Base-by-base conservation (phyloP, 768 basidiomycete genomes). In the Albatrellus ellisii region DNA sequence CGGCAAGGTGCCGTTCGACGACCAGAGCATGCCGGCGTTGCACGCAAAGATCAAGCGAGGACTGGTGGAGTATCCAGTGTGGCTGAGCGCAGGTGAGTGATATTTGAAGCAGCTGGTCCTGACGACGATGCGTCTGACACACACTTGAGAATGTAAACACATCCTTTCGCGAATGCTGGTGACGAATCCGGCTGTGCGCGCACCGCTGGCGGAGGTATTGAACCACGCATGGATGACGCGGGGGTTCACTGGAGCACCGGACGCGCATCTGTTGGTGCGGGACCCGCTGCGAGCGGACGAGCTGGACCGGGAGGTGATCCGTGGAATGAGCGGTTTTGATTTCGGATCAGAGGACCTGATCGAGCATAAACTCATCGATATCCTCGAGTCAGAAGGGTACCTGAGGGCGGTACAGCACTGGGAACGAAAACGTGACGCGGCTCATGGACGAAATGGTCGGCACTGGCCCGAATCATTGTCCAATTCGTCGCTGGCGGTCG, bases 41-140 rank as follows among this genome's bases (percentile, higher is more conserved):
- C 95, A 98, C 58, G 95, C 95, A 20, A 99, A 98, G 66, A 99
- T 99, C 62, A 99, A 99, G 61, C 78, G 92, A 4, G 94, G 95
- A 0, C 64, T 91, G 29, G 92, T 97, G 25, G 95, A 99, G 55
- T 98, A 98, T 55, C 94, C 94, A 0, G 85, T 86, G 2, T 99
- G 95, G 95, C 67, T 98, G 12, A 91, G 85, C 52, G 75, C 84
- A 49, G 90, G 89, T 90, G 57, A 54, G 77, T 68, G 24, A 6
- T 36, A 40, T 37, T 29, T 29, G 25, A n/a, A n/a, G n/a, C n/a
- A n/a, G n/a, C n/a, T n/a, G n/a, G n/a, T n/a, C n/a, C n/a, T n/a
- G n/a, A n/a, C n/a, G n/a, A n/a, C n/a, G n/a, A n/a, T n/a, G n/a
- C n/a, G n/a, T n/a, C n/a, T n/a, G n/a, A n/a, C n/a, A n/a, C n/a